Evolutionary conservation across 371 early-diverging fungal genomes (phyloP).

Genomic region (Entomophthora muscae): DNA sequence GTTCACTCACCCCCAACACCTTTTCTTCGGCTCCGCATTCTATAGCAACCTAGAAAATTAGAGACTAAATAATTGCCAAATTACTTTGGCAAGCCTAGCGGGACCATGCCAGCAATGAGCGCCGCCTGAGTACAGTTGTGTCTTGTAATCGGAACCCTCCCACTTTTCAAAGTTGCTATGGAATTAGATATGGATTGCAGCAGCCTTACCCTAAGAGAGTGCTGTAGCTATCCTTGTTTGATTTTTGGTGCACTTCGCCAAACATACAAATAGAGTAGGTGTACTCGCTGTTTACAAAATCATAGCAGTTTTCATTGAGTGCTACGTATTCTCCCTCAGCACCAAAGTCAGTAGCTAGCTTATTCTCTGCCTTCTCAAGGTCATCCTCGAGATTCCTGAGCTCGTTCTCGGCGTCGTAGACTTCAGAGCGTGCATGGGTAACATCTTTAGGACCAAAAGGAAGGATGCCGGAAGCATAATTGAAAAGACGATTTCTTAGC

Average conservation of each 20-base stretch:
- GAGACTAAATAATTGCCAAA: neutral
- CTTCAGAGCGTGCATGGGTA: slow-evolving; percentile 17
- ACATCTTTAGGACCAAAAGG: slow-evolving; percentile 6
- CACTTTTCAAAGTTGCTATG: neutral
- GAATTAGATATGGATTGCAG: neutral
- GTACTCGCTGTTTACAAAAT: slow-evolving; percentile 53
- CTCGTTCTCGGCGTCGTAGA: slow-evolving; percentile 16
- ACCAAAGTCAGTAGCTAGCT: slow-evolving; percentile 40
- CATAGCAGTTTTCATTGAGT: slow-evolving; percentile 46
- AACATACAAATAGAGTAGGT: slow-evolving; percentile 69
- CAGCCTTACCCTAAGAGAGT: slow-evolving; percentile 48
- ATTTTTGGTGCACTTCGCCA: slow-evolving; percentile 52
- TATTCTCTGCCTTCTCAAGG: slow-evolving; percentile 13
- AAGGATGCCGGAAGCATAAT: neutral
- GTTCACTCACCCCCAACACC: slow-evolving; percentile 58
- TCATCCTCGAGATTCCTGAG: slow-evolving; percentile 17
- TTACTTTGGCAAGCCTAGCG: slow-evolving; percentile 39
- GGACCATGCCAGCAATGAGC: slow-evolving; percentile 89
- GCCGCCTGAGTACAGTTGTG: slow-evolving; percentile 51
- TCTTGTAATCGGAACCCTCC: slow-evolving; percentile 17
- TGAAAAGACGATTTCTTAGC: neutral
- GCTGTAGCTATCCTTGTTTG: slow-evolving; percentile 24
- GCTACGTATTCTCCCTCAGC: slow-evolving; percentile 32
- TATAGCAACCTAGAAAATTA: neutral
- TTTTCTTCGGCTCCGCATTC: slow-evolving; percentile 51